These are phyloP conservation scores for barrel medic (Medicago truncatula) DNA, from an alignment of 306 rosid species.

Conservation along the genomic window MtrunA17r5.0-ANR NC_053045.1:54010501-54011000, in stretches of 20 bases:
- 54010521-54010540: not conserved
- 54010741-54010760: constrained; percentile 11
- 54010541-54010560: constrained; percentile 26
- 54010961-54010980: not conserved
- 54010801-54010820: not conserved
- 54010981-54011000: not conserved
- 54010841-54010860: not conserved
- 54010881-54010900: constrained; percentile 2
- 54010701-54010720: not conserved
- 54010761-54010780: not conserved
- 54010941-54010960: constrained; percentile 15
- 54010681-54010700: not conserved
- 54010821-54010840: not conserved
- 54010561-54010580: not conserved
- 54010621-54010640: constrained; percentile 30
- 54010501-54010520: constrained; percentile 26
- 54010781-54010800: not conserved
- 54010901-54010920: constrained; percentile 10
- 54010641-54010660: not conserved
- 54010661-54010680: constrained; percentile 19
- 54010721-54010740: not conserved
- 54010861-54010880: not conserved
- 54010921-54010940: constrained; percentile 16
- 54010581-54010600: no score
- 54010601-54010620: not conserved